Base-by-base conservation (phyloP, 2,329 filamentous ascomycete species). In the Aureobasidium leucospermi region DNA sequence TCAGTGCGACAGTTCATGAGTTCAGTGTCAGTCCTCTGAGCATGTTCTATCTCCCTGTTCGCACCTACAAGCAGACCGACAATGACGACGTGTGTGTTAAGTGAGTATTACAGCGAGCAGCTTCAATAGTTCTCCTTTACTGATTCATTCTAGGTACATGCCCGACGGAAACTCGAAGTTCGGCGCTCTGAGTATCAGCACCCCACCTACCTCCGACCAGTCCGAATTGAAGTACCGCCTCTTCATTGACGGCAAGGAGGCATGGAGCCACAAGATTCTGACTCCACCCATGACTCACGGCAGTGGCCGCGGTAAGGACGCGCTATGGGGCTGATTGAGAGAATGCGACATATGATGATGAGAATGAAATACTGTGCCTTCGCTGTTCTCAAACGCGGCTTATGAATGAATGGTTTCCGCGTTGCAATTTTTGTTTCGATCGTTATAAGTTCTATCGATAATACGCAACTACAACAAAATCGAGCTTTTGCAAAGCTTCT, bases 1-100 rank as follows among this genome's bases (percentile, higher is more conserved):
- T 83, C 51, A 80, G 74, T 43, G 82, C 84, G 1, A 80, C 86
- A 0, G 88, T 95, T 0, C 87, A 96, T 67, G 94, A 99, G 72
- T 97, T 96, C 73, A 94, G 89, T 28, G 91, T 88, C 0, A 94
- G 89, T 58, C 94, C 94, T 0, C 72, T 99, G 55, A 95, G 86
- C 70, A 96, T 97, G 80, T 99, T 99, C 70, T 96, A 94, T 66
- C 82, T 94, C 4, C 94, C 94, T 0, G 76, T 93, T 28, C 81
- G 87, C 2, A 93, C 90, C 0, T 99, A 97, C 73, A 80, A 79
- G 65, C 90, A 96, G 73, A 83, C 81, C 1, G 90, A 95, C 65
- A 81, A 86, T 1, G 85, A 92, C 66, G 94, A 97, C 73, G 83
- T 96, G 10, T 81, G 86, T 69, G 80, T 97, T 64, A 90, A 93